Base-by-base conservation (phyloP, 2,329 filamentous ascomycete species). In the Aspergillus costaricaensis region DNA sequence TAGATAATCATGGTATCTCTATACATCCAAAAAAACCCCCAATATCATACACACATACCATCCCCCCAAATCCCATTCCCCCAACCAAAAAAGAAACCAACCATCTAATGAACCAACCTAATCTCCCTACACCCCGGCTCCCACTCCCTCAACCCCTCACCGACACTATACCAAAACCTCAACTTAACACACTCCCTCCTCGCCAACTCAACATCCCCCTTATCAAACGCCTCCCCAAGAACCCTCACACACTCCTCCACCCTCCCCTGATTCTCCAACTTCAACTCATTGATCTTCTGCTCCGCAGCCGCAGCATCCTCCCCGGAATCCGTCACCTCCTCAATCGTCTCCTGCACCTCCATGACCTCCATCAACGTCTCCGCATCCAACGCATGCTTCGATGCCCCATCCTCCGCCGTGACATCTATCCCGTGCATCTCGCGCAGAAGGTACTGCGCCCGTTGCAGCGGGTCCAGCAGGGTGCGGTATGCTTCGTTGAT, bases 401-500 rank as follows among this genome's bases (percentile, higher is more conserved):
- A 85, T n/a, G 75, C 70, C 77, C 96, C 92, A 70, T 97, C 92
- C 67, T 88, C 86, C 1, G 87, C 88, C 0, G 75, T 78, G 21
- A 95, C 87, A 71, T 96, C 91, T 19, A 93, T 84, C 0, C 88
- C 91, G 43, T 88, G 84, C 56, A 74, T 72, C 54, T 89, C 79
- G 4, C 79, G 77, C 0, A 98, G 84, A 5, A 98, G 80, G 74
- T 98, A 96, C 75, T 97, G 92, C n/a, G 94, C 93, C 23, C 95
- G 86, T 51, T 86, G 77, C 12, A 99, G 81, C 15, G 95, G 93
- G 67, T 89, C 86, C 53, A 85, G 81, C 0, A 99, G 85, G 2
- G 93, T 96, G 71, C 87, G 89, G 83, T 96, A 98, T 0, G 95
- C 95, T 66, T 92, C 89, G 81, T 98, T 98, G 75, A 98, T 93